Base-by-base conservation (phyloP, 306 rosid genomes). In the Inga oerstediana region DNA sequence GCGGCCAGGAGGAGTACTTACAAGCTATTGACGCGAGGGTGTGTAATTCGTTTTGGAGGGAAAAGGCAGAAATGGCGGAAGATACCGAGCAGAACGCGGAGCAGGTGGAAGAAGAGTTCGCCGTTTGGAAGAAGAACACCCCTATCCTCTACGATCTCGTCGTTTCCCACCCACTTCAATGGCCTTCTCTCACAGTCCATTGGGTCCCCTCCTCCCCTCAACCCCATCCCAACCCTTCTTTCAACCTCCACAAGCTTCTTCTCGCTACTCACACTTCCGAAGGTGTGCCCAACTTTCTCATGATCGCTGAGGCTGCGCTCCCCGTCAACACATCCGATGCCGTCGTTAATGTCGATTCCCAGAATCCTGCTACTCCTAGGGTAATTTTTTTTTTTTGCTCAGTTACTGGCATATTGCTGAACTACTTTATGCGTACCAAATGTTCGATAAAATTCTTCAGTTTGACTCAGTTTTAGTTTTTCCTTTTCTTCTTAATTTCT, bases 111-210 rank as follows among this genome's bases (percentile, higher is more conserved):
- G 97, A 94, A 85, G 94, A 94, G 86, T 94, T 88, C 88, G 78
- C 88, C 15, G 92, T 96, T 17, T 94, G 99, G 98, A 93, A 89
- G 92, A 93, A 91, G 84, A 93, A 95, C 87, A 76, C 94, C 14
- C 97, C 97, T 1, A 81, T 91, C 61, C 75, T 95, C 22, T 95
- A 95, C 92, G 99, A 95, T 44, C 80, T 93, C 22, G 65, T 91
- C 81, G 75, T 95, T 41, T 93, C 99, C 8, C 92, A 93, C 65
- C 88, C 98, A 61, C 97, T 93, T 7, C 92, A 86, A 86, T 95
- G 98, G 98, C 99, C 99, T 10, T 93, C 99, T 76, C 98, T 95
- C 79, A 93, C 98, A 10, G 96, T 95, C 81, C 90, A 96, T 8
- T 92, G 96, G 93, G 82, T 84, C 34, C 93, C 90, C 11, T 59